Base-by-base conservation (phyloP, 1,139 yeast species). In the Geotrichum bryndzae region DNA sequence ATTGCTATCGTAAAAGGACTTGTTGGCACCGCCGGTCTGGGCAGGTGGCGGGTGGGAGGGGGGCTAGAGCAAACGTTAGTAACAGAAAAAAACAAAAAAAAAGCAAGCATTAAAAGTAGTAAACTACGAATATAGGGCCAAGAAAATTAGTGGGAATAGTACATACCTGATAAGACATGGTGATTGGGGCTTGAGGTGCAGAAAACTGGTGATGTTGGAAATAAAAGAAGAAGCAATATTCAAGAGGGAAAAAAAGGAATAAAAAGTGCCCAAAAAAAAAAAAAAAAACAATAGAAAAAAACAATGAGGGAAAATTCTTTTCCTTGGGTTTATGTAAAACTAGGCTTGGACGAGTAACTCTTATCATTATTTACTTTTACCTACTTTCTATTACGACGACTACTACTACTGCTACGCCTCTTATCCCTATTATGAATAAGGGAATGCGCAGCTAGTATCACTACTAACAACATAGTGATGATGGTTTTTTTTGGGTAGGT, bases 31-130 rank as follows among this genome's bases (percentile, higher is more conserved):
- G 18, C 55, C 48, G 46, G 29, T 50, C 31, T 50, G 52, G 56
- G 56, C 33, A n/a, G 56, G 23, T 54, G 56, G 56, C 56, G 56
- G 18, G 41, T 50, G n/a, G 23, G 72, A 85, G 85, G 72, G 78
- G 86, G 63, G 92, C 94, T 0, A 84, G 82, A 63, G 81, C 85
- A 6, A 77, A 76, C 56, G 73, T 80, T 56, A 79, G 52, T 10
- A 25, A 48, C 29, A 25, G 29, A 11, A 3, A 48, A 8, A 48
- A 48, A 25, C 45, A 54, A 45, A 79, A 65, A 33, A 33, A 33
- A 33, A 11, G 11, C 18, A 18, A 18, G 18, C 18, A 18, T 18
- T 18, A 18, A 18, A 18, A 18, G 18, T 18, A 18, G 18, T 18
- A 18, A 18, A 18, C 18, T 27, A 6, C 46, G 22, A 2, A 1